Evolutionary conservation across 257 asterid species (phyloP), one percentile per base, ranked within the genome.

Genomic region (Solanum neorickii): DNA sequence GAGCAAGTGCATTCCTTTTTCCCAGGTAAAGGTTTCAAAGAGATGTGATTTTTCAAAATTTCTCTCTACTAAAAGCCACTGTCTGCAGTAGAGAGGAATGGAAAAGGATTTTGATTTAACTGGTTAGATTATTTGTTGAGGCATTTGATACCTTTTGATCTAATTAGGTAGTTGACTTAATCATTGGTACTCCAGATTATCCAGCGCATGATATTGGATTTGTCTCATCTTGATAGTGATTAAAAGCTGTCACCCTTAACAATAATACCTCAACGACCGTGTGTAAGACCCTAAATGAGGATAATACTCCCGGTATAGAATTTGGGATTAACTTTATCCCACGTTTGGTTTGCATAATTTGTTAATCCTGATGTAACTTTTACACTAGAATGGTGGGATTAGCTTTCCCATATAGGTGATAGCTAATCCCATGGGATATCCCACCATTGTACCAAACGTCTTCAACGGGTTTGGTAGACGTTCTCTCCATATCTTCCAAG

Each of bases 1-100:
- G 27, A 97, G 99, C 94, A 97, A 97, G 90, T 97, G 99, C 87
- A 49, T 97, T 86, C 98, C 99, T 52, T 97, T 97, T 88, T 83
- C 95, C 21, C 94, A 97, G 98, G 99, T 95, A 88, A 86, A 88
- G 78, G 68, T 84, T 83, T 87, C 13, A 41, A 41, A 31, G 49
- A 47, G 56, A 62, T 9, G 49, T 14, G 73, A 72, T 86, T 86
- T 85, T 86, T 69, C 37, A 86, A 70, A 52, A 27, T 27, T 85
- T 49, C 23, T 77, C 62, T 46, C 44, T 80, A 18, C 29, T 47
- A 47, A 47, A 80, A 80, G 41, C 68, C 29, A 47, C 18, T 27
- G 44, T 80, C 20, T 80, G 42, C 85, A 47, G 85, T 3, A n/a
- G 68, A n/a, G 68, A 80, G 42, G 44, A 80, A 80, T 16, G 42